Evolutionary conservation across 1,284 basidiomycete species (phyloP), one percentile per base, ranked within the genome.

Genomic region (Boletus smithii): DNA sequence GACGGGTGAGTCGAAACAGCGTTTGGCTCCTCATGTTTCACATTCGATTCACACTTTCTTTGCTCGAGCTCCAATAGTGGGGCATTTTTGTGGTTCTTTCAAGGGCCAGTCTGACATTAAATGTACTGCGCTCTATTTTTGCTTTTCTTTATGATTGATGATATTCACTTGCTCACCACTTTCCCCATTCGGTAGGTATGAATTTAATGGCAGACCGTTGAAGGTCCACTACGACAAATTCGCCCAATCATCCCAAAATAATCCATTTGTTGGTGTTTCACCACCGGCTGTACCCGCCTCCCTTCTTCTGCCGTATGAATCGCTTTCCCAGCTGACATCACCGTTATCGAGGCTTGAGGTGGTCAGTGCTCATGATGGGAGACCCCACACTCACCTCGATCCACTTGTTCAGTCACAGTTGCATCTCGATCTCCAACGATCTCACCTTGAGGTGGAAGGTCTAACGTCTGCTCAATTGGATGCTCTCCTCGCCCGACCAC

Each of bases 181-280:
- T 18, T 42, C 30, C 24, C 17, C 23, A 5, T 48, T 32, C 24
- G 47, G 7, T 58, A 91, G 88, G 34, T 91, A 86, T 65, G 91
- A 95, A 60, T 92, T 86, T 66, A 91, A 89, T 60, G 91, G 91
- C 3, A 81, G 91, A 30, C 72, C 76, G 24, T 73, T 94, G 42
- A 93, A 93, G 66, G 91, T 94, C 11, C 90, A 92, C 65, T 89
- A 84, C 61, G 91, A 94, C 71, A 88, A 85, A 63, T 88, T 81
- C 61, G 71, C 77, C 4, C 73, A 75, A 18, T 69, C 69, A 14
- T 61, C 64, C 11, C 68, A 72, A 47, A 63, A 61, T 22, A 51
- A 57, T 14, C 44, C 63, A 16, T 62, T 70, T 34, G 43, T 44
- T 17, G 58, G 53, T 22, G 41, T 56, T 43, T 56, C 62, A 4